Conservation (phyloP, 2,329 filamentous ascomycete genomes). For the Colletotrichum orchidophilum region DNA sequence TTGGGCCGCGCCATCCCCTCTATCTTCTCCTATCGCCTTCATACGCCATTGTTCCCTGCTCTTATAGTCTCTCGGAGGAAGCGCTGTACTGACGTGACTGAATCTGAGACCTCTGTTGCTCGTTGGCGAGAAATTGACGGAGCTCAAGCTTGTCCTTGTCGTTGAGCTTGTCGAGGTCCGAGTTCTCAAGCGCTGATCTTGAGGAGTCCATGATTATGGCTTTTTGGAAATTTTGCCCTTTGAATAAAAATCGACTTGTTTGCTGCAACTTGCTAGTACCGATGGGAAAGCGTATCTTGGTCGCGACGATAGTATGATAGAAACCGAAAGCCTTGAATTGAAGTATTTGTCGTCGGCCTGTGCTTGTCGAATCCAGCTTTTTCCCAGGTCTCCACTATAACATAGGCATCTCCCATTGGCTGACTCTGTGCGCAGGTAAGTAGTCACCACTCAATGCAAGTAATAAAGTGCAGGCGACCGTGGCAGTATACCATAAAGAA, state of each 20-base stretch:
- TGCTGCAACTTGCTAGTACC: neutral
- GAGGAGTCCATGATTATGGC: slow-evolving; percentile 45
- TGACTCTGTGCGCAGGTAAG: too few relatives aligned
- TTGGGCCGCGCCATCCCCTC: neutral
- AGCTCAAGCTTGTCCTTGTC: slow-evolving; percentile 88
- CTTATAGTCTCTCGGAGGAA: neutral
- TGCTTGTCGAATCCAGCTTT: slow-evolving; percentile 8
- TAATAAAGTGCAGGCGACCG: too few relatives aligned
- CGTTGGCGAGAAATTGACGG: slow-evolving; percentile 84
- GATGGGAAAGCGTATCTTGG: neutral
- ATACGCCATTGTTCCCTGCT: neutral
- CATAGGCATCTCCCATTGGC: neutral
- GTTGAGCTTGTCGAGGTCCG: slow-evolving; percentile 79
- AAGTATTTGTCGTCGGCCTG: neutral
- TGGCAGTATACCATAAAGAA: too few relatives aligned
- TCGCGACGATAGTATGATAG: neutral
- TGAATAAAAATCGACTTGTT: neutral
- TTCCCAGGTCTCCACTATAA: slow-evolving; percentile 4
- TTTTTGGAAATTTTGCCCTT: neutral
- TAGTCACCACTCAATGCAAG: too few relatives aligned
- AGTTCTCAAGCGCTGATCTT: slow-evolving; percentile 53
- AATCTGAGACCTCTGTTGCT: slow-evolving; percentile 82
- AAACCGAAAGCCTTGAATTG: neutral
- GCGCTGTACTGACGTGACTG: slow-evolving; percentile 64
- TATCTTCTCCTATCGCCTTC: neutral